phyloP scores from a whole-genome alignment of 768 basidiomycete species.

The Termitomyces sp. region DNA sequence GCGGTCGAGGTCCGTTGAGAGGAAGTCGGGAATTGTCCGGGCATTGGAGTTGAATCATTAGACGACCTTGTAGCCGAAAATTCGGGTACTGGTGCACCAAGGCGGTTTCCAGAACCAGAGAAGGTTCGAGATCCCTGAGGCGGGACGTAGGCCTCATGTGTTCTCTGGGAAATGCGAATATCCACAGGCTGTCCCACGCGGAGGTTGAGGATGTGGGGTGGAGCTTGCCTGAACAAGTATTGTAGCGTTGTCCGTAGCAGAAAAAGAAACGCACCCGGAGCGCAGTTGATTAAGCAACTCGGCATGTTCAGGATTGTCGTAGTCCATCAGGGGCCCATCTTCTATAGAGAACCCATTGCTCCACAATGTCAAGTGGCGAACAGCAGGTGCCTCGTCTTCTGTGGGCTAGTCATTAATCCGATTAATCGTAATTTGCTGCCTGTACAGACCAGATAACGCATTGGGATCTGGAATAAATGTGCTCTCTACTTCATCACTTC shows the following conservation, averaged over 20 bases:
- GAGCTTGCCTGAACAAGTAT: conserved; percentile 57
- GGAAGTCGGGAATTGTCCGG: conserved; percentile 52
- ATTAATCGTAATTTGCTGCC: background rate
- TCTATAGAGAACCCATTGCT: conserved; percentile 89
- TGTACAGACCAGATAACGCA: conserved; percentile 25
- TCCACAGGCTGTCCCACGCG: conserved; percentile 77
- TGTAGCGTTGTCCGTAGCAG: background rate
- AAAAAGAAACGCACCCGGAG: conserved; percentile 56
- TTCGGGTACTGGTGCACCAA: conserved; percentile 72
- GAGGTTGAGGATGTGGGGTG: conserved; percentile 72
- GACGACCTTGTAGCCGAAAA: conserved; percentile 11
- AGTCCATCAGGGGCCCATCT: conserved; percentile 79
- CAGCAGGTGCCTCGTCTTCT: conserved; percentile 46
- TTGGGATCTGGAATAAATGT: conserved; percentile 70
- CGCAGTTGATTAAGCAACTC: conserved; percentile 72
- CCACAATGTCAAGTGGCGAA: conserved; percentile 88
- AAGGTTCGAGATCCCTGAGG: conserved; percentile 48
- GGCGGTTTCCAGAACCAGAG: conserved; percentile 69
- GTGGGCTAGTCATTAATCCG: background rate
- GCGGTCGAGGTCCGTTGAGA: conserved; percentile 18
- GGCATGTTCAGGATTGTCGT: conserved; percentile 73
- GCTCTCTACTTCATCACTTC: conserved; percentile 86
- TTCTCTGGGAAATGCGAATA: conserved; percentile 68
- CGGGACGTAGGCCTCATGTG: conserved; percentile 65
- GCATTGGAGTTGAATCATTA: conserved; percentile 33